A percentile compares a stretch with the other conserved stretches of the same genome.
These are phyloP conservation scores for Arthrobotrys musiformis DNA, from an alignment of 2,329 filamentous ascomycete species.

Conservation along the genomic window DNA sequence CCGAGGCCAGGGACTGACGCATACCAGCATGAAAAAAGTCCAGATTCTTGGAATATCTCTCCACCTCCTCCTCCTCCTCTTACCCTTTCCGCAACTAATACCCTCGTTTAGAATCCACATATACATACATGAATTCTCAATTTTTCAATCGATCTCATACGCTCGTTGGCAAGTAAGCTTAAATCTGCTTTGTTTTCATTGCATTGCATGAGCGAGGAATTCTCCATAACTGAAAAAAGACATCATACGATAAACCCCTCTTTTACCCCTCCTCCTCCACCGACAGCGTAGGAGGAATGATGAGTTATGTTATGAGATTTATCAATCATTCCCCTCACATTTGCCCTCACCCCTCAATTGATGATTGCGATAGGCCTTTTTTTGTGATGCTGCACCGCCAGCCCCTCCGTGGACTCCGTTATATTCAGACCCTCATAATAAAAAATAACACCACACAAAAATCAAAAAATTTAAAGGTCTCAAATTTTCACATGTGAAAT, in stretches of 20 bases:
- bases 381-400: slow-evolving; percentile 12
- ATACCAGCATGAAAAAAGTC: slow-evolving; percentile 1
- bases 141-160: slow-evolving; percentile 14
- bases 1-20: slow-evolving; percentile 22
- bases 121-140: too few relatives aligned
- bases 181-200: slow-evolving; percentile 24
- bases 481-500: slow-evolving; percentile 52
- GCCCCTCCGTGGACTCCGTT: slow-evolving; percentile 6
- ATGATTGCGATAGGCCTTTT: background rate
- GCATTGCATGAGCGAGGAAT: slow-evolving; percentile 23
- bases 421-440: background rate
- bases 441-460: slow-evolving; percentile 8
- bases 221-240: background rate
- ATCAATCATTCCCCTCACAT: slow-evolving; percentile 21
- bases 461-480: slow-evolving; percentile 6
- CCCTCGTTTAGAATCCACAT: slow-evolving; percentile 7
- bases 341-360: background rate
- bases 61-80: too few relatives aligned
- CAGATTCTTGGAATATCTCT: slow-evolving; percentile 20
- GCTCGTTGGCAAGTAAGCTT: slow-evolving; percentile 14
- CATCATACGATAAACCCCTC: slow-evolving; percentile 23
- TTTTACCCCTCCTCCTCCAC: slow-evolving; percentile 15
- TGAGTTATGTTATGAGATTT: background rate
- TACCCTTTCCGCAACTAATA: background rate
- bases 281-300: background rate